Percentiles rank a stretch among this genome's conserved stretches.
These are phyloP conservation scores for Neofusicoccum laricinum DNA, from an alignment of 2,329 filamentous ascomycete species.

Conservation along the genomic window DNA sequence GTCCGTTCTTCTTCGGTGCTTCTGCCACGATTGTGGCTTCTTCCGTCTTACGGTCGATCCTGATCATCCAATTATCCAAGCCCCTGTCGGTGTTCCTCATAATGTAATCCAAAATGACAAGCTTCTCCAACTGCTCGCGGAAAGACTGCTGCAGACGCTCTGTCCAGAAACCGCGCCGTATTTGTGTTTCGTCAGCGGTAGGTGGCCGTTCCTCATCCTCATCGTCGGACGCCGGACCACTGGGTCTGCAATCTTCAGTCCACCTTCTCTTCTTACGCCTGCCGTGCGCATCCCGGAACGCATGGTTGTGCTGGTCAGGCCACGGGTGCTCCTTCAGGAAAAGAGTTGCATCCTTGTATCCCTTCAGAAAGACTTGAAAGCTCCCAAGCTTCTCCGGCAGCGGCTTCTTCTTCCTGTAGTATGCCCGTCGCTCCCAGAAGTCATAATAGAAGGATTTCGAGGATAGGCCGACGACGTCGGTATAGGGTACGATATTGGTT, in stretches of 20 bases:
- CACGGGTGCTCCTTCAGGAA: constrained; percentile 94
- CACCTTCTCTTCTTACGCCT: constrained; percentile 65
- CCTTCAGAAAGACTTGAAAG: constrained; percentile 96
- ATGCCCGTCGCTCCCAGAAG: constrained; percentile 90
- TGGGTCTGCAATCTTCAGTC: constrained; percentile 78
- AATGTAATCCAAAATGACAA: constrained; percentile 97
- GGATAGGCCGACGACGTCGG: constrained; percentile 87
- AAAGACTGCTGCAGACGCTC: constrained; percentile 86
- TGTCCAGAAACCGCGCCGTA: constrained; percentile 74
- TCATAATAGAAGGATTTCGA: constrained; percentile 98
- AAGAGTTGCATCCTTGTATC: constrained; percentile 94
- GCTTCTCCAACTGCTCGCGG: constrained; percentile 90
- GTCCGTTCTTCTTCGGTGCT: constrained; percentile 64
- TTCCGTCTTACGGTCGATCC: constrained; percentile 81
- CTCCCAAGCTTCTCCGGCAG: constrained; percentile 89
- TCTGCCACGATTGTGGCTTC: constrained; percentile 84
- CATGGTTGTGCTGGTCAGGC: constrained; percentile 78
- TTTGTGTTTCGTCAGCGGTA: constrained; percentile 32
- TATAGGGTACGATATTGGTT: constrained; percentile 93
- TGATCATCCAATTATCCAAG: constrained; percentile 99
- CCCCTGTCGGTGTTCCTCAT: constrained; percentile 98
- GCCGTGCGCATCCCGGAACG: constrained; percentile 67
- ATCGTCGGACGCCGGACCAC: constrained; percentile 58
- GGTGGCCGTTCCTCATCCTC: constrained; percentile 54
- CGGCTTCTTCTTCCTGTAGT: constrained; percentile 80